Evolutionary conservation across 306 rosid species (phyloP), one percentile per base, ranked within the genome.

Genomic region (Dalbergia cochinchinensis): DNA sequence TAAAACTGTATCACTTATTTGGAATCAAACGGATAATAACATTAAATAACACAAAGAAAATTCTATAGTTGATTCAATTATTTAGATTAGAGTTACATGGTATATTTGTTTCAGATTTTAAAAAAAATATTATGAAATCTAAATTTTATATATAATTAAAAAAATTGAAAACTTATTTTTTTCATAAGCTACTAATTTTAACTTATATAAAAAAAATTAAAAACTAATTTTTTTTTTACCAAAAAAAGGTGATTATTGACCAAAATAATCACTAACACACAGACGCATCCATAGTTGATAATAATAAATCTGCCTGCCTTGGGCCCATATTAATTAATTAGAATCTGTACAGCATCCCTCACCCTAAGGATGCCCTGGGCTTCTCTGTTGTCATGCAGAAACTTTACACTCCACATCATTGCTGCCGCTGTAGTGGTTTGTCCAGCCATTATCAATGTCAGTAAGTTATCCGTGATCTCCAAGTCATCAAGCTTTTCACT

Each of bases 321-420:
- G 63, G 47, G 47, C 67, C 34, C 37, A 41, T 41, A 14, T 26
- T 26, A 26, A 6, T 42, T 71, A 20, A 34, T 59, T 42, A 57
- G 19, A 15, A 73, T 11, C 7, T 73, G 5, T 77, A 37, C 54
- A 64, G 51, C 9, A 26, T 78, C 11, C 10, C 91, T 85, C 59
- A 88, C 97, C 90, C 97, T 85, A 67, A 92, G 90, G 69, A 50
- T 80, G 48, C 87, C 87, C 69, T 73, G 89, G 19, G 67, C 86
- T 66, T 90, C 92, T 81, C 47, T 85, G 85, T 87, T 92, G 19
- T 85, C 92, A 76, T 85, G 83, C 34, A 92, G 89, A 76, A 90
- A 88, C 85, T 90, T 92, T 58, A 90, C 90, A 84, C 92, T 87
- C 94, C 91, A 92, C 94, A 88, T 92, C 90, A 92, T 84, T 14